Percentiles rank a stretch among this genome's conserved stretches.
Conservation (phyloP, 2,329 filamentous ascomycete species). For the Colletotrichum sp. region DNA sequence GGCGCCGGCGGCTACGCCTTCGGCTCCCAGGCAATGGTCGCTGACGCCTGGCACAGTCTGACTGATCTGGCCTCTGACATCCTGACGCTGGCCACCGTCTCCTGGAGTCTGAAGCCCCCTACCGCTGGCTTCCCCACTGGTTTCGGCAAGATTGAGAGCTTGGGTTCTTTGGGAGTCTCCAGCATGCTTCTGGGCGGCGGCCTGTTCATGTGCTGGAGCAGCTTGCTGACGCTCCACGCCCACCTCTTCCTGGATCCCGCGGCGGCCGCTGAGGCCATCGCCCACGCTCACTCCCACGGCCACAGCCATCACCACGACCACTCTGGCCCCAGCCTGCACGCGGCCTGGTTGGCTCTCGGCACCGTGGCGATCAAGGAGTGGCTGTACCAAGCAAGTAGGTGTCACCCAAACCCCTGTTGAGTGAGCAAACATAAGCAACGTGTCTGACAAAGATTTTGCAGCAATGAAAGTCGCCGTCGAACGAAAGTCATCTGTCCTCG, state of each 20-base stretch:
- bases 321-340: conserved; percentile 84
- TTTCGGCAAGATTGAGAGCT: conserved; percentile 96
- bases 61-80: conserved; percentile 96
- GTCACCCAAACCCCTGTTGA: neutral
- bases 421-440: neutral
- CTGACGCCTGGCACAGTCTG: conserved; percentile 94
- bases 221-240: conserved; percentile 70
- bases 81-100: conserved; percentile 91
- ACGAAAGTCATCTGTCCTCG: conserved; percentile 93
- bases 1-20: conserved; percentile 92
- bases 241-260: conserved; percentile 73
- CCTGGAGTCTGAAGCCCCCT: conserved; percentile 87
- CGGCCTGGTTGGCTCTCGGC: conserved; percentile 90
- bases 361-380: conserved; percentile 95
- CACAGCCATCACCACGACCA: conserved; percentile 70
- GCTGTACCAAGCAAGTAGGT: conserved; percentile 94
- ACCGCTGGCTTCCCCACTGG: conserved; percentile 85
- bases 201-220: conserved; percentile 88
- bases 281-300: conserved; percentile 66
- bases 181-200: conserved; percentile 89
- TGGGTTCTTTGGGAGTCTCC: conserved; percentile 92
- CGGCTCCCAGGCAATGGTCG: conserved; percentile 90
- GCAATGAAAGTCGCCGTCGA: conserved; percentile 95
- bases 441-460: conserved; percentile 37
- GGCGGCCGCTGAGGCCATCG: conserved; percentile 56